A percentile compares a stretch with the other conserved stretches of the same genome.
phyloP scores from a whole-genome alignment of 768 basidiomycete species.

The Podaxis sp. region DNA sequence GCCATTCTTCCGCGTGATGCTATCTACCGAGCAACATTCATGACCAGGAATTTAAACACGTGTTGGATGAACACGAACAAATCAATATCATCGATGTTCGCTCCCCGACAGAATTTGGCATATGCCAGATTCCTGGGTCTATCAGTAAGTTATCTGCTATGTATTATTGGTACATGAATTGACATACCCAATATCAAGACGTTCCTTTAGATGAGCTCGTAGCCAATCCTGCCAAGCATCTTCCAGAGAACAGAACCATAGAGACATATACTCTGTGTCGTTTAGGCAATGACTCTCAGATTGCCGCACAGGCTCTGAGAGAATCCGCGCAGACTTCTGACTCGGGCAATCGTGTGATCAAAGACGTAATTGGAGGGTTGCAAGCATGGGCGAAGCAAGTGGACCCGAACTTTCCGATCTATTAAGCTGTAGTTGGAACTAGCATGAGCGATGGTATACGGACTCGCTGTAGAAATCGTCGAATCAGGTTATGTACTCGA shows the following conservation, averaged over 20 bases:
- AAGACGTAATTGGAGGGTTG: slow-evolving; percentile 80
- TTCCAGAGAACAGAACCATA: no score
- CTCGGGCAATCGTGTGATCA: slow-evolving; percentile 29
- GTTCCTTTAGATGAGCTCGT: no score
- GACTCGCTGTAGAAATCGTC: no score
- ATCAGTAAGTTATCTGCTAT: slow-evolving; percentile 50
- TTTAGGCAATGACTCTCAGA: slow-evolving; percentile 89
- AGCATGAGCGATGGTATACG: no score
- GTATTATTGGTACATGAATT: slow-evolving; percentile 9
- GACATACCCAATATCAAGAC: slow-evolving; percentile 16
- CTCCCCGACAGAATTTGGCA: slow-evolving; percentile 75
- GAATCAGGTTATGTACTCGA: no score
- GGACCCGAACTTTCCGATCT: slow-evolving; percentile 76
- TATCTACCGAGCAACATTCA: no score
- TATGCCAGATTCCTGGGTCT: slow-evolving; percentile 75
- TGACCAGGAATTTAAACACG: no score
- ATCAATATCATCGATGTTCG: slow-evolving; percentile 74
- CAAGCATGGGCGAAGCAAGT: slow-evolving; percentile 75
- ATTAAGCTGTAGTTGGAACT: slow-evolving; percentile 38
- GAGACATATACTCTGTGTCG: slow-evolving; percentile 63
- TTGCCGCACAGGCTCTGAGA: slow-evolving; percentile 73
- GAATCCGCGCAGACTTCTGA: slow-evolving; percentile 23
- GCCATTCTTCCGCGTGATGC: no score
- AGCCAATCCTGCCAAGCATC: no score
- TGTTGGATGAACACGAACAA: slow-evolving; percentile 8